These are phyloP conservation scores for Mycena latifolia DNA, from an alignment of 768 basidiomycete species.

Conservation along the genomic window DNA sequence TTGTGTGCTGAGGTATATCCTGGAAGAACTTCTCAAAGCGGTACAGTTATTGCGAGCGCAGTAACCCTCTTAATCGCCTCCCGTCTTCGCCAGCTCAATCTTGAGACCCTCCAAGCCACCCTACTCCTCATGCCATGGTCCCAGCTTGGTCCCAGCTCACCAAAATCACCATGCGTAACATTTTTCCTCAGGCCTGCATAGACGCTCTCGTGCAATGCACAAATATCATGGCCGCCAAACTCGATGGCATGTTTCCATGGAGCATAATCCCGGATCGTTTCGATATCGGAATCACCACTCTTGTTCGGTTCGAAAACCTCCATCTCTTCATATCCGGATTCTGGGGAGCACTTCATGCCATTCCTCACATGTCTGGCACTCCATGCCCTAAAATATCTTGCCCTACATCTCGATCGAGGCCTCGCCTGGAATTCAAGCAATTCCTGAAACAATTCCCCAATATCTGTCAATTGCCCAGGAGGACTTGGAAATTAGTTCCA, in stretches of 20 bases:
- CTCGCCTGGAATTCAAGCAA: constrained; percentile 3
- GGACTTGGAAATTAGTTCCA: neutral
- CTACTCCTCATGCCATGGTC: constrained; percentile 18
- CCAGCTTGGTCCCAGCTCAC: too few relatives aligned
- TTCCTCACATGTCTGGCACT: constrained; percentile 19
- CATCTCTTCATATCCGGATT: too few relatives aligned
- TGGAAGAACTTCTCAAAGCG: too few relatives aligned
- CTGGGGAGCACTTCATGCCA: neutral
- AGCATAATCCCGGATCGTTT: neutral
- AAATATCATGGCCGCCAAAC: neutral
- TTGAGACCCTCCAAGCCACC: neutral
- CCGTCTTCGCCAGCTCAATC: neutral
- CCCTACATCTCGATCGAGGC: neutral
- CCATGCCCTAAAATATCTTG: neutral
- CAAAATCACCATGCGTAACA: neutral
- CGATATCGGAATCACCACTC: neutral
- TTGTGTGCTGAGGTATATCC: too few relatives aligned
- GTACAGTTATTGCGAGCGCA: too few relatives aligned
- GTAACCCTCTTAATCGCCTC: neutral
- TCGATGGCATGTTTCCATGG: constrained; percentile 7
- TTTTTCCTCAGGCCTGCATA: constrained; percentile 1
- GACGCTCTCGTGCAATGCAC: constrained; percentile 13
- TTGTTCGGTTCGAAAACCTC: neutral
- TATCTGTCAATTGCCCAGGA: constrained; percentile 17
- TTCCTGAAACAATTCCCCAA: constrained; percentile 20